Evolutionary conservation across 2,329 filamentous ascomycete genomes (phyloP).

Genomic region (Epichloe amarillans): DNA sequence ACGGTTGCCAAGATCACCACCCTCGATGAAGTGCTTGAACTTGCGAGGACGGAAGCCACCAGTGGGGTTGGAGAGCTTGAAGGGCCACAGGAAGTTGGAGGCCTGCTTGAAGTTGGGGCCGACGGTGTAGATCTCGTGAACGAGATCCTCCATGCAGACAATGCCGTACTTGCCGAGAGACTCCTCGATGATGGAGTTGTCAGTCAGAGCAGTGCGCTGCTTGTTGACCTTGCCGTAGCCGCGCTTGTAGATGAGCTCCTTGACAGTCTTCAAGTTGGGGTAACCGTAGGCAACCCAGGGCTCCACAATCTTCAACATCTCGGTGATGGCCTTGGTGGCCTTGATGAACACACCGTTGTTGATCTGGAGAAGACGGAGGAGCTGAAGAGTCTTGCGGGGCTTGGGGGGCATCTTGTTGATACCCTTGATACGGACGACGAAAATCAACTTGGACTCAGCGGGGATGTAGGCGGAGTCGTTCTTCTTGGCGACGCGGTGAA

Average conservation of each 20-base stretch:
- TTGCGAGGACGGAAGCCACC: slow-evolving; percentile 94
- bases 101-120: slow-evolving; percentile 99
- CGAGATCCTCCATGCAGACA: slow-evolving; percentile 97
- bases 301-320: slow-evolving; percentile 98
- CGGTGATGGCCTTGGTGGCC: slow-evolving; percentile 91
- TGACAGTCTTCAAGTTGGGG: slow-evolving; percentile 97
- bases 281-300: slow-evolving; percentile 99
- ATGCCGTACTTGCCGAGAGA: slow-evolving; percentile 96
- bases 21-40: slow-evolving; percentile 98
- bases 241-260: slow-evolving; percentile 99
- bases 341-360: slow-evolving; percentile 99
- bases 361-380: slow-evolving; percentile 99
- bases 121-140: slow-evolving; percentile 98
- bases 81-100: slow-evolving; percentile 98
- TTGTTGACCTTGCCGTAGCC: slow-evolving; percentile 98
- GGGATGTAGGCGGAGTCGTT: slow-evolving; percentile 89
- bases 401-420: slow-evolving; percentile 99
- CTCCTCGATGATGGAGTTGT: slow-evolving; percentile 97
- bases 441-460: slow-evolving; percentile 91
- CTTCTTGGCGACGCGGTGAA: slow-evolving; percentile 78
- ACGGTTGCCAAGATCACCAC: slow-evolving; percentile 96
- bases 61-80: slow-evolving; percentile 98
- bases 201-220: slow-evolving; percentile 90
- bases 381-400: slow-evolving; percentile 99
- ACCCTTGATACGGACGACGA: slow-evolving; percentile 99